Evolutionary conservation across 495 filamentous ascomycete species (phyloP).

Genomic region (Xylaria castorea): DNA sequence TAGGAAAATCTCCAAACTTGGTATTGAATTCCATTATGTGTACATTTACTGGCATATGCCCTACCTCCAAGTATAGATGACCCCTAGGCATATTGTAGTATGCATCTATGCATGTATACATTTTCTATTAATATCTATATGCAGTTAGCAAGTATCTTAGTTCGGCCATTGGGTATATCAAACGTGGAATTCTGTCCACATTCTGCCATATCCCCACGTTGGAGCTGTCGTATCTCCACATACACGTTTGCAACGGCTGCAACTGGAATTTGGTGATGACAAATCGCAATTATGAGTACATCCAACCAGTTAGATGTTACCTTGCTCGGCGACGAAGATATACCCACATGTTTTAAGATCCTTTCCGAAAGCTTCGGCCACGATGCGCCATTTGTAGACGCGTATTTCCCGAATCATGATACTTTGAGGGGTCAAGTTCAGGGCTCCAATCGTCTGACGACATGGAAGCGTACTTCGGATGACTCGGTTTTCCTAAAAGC

Average conservation of each 20-base stretch:
- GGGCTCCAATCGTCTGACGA: slow-evolving; percentile 29
- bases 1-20: too few species aligned
- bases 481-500: slow-evolving; percentile 33
- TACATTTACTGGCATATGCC: too few species aligned
- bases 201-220: too few species aligned
- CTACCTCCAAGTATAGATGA: too few species aligned
- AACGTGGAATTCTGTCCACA: too few species aligned
- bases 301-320: not conserved
- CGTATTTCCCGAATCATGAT: slow-evolving; percentile 35
- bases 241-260: not conserved
- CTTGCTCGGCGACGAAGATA: slow-evolving; percentile 31
- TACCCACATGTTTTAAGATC: slow-evolving; percentile 33
- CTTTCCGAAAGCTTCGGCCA: slow-evolving; percentile 36
- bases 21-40: too few species aligned
- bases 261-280: not conserved
- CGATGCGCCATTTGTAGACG: slow-evolving; percentile 36
- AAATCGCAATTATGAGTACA: not conserved
- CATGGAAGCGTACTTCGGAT: slow-evolving; percentile 25
- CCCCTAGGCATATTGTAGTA: too few species aligned
- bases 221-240: too few species aligned
- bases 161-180: too few species aligned
- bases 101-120: too few species aligned
- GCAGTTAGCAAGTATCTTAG: too few species aligned
- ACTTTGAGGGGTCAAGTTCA: slow-evolving; percentile 29
- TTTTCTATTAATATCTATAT: too few species aligned